Evolutionary conservation across 768 basidiomycete genomes (phyloP).

Genomic region (Macrocybe gigantea): DNA sequence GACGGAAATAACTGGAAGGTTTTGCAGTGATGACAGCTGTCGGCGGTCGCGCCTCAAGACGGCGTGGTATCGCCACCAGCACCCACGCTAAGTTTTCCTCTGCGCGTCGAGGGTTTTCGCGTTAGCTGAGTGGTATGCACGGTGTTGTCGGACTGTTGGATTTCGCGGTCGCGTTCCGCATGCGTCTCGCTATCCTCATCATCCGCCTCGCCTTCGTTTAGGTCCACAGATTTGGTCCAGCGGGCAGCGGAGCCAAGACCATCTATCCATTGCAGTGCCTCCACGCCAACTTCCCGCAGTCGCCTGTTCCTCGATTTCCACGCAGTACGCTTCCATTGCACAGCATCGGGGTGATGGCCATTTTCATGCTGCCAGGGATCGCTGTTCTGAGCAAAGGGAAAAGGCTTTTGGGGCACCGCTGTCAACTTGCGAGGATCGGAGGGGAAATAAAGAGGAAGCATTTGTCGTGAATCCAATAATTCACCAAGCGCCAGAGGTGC

Average conservation of each 20-base stretch:
- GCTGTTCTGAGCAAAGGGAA: not conserved
- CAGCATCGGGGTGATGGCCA: not conserved
- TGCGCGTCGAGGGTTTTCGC: no score
- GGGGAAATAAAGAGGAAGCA: conserved; percentile 86
- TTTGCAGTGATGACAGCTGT: no score
- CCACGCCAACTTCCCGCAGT: conserved; percentile 55
- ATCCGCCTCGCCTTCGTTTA: conserved; percentile 38
- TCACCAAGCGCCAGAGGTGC: conserved; percentile 86
- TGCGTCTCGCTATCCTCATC: conserved; percentile 22
- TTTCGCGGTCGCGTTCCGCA: not conserved
- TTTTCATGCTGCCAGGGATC: no score
- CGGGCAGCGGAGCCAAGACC: conserved; percentile 53
- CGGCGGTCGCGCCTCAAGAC: no score
- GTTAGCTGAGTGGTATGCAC: no score
- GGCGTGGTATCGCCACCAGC: no score
- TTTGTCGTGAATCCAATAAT: conserved; percentile 85
- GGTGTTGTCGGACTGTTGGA: not conserved
- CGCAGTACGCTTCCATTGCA: conserved; percentile 33
- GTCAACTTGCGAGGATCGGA: conserved; percentile 74
- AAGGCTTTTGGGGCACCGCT: conserved; percentile 50
- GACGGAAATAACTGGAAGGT: no score
- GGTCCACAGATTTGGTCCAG: conserved; percentile 45
- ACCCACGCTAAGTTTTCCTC: no score
- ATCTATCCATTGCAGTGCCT: conserved; percentile 66
- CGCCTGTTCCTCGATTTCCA: conserved; percentile 59